These are phyloP conservation scores for Triangularia setosa DNA, from an alignment of 2,329 filamentous ascomycete genomes.

Conservation along the genomic window DNA sequence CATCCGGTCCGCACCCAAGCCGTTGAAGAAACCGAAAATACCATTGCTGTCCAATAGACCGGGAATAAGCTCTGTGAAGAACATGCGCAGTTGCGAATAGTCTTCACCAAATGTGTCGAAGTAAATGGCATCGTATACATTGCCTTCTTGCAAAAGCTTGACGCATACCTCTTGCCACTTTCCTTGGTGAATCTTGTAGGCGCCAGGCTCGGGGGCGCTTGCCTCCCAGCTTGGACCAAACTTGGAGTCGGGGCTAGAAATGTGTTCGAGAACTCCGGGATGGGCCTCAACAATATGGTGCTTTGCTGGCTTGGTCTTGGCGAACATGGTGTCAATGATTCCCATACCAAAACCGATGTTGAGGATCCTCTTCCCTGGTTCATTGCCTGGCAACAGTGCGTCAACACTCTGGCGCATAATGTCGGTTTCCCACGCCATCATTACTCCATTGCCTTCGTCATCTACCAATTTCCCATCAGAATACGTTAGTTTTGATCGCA, in stretches of 20 bases:
- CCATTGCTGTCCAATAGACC: slow-evolving; percentile 68
- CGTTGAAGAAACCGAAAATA: slow-evolving; percentile 84
- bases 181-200: slow-evolving; percentile 68
- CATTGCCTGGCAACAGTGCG: slow-evolving; percentile 47
- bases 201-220: slow-evolving; percentile 56
- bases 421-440: slow-evolving; percentile 89
- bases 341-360: slow-evolving; percentile 92
- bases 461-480: slow-evolving; percentile 66
- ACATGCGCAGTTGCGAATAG: slow-evolving; percentile 76
- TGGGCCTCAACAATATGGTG: slow-evolving; percentile 90
- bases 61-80: slow-evolving; percentile 85
- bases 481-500: slow-evolving; percentile 64
- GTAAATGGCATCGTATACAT: slow-evolving; percentile 83
- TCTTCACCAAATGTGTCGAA: slow-evolving; percentile 98
- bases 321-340: slow-evolving; percentile 76
- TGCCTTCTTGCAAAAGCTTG: slow-evolving; percentile 61
- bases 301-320: slow-evolving; percentile 58
- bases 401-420: slow-evolving; percentile 79
- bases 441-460: slow-evolving; percentile 74
- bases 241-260: slow-evolving; percentile 44
- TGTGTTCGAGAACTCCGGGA: slow-evolving; percentile 66
- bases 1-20: slow-evolving; percentile 84
- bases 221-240: slow-evolving; percentile 56
- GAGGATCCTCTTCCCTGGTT: slow-evolving; percentile 62
- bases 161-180: slow-evolving; percentile 80